Base-by-base conservation (phyloP, 257 asterid genomes). In the Linaria vulgaris region DNA sequence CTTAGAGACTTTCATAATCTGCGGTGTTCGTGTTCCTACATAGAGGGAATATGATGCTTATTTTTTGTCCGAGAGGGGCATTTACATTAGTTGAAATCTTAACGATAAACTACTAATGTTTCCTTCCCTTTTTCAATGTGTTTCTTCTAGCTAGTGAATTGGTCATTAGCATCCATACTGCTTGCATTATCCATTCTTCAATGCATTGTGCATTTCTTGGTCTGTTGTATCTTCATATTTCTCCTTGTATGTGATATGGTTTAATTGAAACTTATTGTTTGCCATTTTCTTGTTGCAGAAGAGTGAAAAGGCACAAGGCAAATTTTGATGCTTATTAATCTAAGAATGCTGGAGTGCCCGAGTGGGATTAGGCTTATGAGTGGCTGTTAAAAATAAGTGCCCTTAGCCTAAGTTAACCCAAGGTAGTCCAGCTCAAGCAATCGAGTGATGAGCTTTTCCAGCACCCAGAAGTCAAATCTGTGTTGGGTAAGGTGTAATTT, bases 361-460 rank as follows among this genome's bases (percentile, higher is more conserved):
- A 55, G 58, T 22, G 83, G 83, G 82, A 70, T 66, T 52, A 66
- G 78, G 87, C 72, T 71, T 76, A 74, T 71, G 78, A 70, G 87
- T 73, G 86, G 74, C 73, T 73, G 67, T 52, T 61, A 63, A 67
- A 38, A 52, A 75, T 73, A 71, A 64, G 31, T 61, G 75, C 80
- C 82, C 85, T 69, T 80, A 67, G 59, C 85, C 88, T 21, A 76
- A 79, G 77, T 31, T 72, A 66, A 76, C 76, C 88, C 75, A 56
- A 63, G 53, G 66, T 63, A 38, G 56, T 75, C 71, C 77, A 72
- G 61, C 73, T 76, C 48, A 66, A 73, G 73, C 79, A 64, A 54
- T 37, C n/a, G 11, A 47, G 49, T 50, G 58, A 61, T 19, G 63
- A 72, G 49, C 63, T 45, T 21, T 48, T 51, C 31, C 30, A 9